Evolutionary conservation across 345 rosid genomes (phyloP).

Genomic region (Salix exigua): DNA sequence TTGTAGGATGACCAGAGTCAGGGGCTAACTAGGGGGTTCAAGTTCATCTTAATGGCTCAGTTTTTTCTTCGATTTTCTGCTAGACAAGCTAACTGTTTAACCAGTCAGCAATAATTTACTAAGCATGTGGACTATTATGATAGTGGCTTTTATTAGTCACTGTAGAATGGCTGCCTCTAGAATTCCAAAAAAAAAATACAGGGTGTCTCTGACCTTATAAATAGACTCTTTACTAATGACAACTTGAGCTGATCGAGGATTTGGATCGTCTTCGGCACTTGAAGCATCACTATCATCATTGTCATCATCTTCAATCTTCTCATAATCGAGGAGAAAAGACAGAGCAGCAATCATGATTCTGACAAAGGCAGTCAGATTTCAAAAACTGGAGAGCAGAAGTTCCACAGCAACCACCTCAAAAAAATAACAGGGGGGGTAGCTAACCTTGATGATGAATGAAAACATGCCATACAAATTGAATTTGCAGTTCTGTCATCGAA

Average conservation of each 20-base stretch:
- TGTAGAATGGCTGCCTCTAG: neutral
- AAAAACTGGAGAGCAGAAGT: slow-evolving; percentile 5
- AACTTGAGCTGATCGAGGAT: slow-evolving; percentile 40
- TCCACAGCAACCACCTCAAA: neutral
- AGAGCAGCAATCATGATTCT: slow-evolving; percentile 83
- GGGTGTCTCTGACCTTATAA: slow-evolving; percentile 60
- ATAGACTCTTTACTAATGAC: slow-evolving; percentile 59
- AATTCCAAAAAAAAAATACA: neutral
- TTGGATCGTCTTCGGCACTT: slow-evolving; percentile 63
- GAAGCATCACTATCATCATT: slow-evolving; percentile 62
- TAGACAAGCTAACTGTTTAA: neutral
- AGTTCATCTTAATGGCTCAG: neutral
- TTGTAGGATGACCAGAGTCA: neutral
- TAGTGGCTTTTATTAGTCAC: neutral
- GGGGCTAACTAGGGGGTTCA: neutral
- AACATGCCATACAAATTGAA: slow-evolving; percentile 87
- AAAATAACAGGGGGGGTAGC: neutral
- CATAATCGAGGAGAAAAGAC: slow-evolving; percentile 84
- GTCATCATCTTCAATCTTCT: slow-evolving; percentile 65
- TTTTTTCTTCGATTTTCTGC: neutral
- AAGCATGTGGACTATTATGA: neutral
- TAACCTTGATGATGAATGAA: slow-evolving; percentile 81
- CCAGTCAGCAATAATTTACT: neutral
- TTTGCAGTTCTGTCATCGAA: slow-evolving; percentile 83
- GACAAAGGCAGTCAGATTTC: slow-evolving; percentile 12